A percentile compares a stretch with the other conserved stretches of the same genome.
Evolutionary conservation across 140 eudicot species (phyloP).

Genomic region (Ambrosia hybrid): DNA sequence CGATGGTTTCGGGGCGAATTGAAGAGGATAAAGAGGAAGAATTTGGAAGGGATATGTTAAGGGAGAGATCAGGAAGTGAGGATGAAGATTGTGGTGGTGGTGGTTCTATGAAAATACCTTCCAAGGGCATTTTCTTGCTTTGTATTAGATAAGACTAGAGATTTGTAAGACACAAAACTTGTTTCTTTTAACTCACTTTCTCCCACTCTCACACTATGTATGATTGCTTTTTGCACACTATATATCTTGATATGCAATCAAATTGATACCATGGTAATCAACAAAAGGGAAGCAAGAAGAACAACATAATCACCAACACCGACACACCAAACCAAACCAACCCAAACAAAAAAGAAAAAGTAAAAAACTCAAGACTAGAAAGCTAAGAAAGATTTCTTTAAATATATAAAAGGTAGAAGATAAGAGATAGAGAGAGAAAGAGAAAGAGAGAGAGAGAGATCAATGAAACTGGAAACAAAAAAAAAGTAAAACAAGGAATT

Average conservation of each 20-base stretch:
- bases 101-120: constrained; percentile 68
- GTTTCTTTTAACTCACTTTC: constrained; percentile 36
- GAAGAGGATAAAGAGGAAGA: constrained; percentile 23
- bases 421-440: constrained; percentile 9
- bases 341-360: constrained; percentile 31
- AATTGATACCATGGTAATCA: constrained; percentile 36
- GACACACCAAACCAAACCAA: constrained; percentile 31
- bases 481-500: constrained; percentile 38
- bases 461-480: constrained; percentile 24
- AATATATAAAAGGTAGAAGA: constrained; percentile 28
- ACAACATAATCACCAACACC: constrained; percentile 34
- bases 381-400: constrained; percentile 39
- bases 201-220: constrained; percentile 34
- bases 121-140: constrained; percentile 62
- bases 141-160: constrained; percentile 30
- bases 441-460: constrained; percentile 25
- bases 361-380: constrained; percentile 30
- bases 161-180: constrained; percentile 24
- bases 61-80: constrained; percentile 81
- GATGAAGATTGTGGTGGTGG: constrained; percentile 44
- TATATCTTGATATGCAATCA: constrained; percentile 31
- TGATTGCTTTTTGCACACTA: constrained; percentile 17
- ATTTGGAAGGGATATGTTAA: constrained; percentile 76
- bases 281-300: constrained; percentile 33
- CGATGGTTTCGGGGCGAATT: background rate